Evolutionary conservation across 2,329 filamentous ascomycete genomes (phyloP).

Genomic region (Grosmannia clavigera): DNA sequence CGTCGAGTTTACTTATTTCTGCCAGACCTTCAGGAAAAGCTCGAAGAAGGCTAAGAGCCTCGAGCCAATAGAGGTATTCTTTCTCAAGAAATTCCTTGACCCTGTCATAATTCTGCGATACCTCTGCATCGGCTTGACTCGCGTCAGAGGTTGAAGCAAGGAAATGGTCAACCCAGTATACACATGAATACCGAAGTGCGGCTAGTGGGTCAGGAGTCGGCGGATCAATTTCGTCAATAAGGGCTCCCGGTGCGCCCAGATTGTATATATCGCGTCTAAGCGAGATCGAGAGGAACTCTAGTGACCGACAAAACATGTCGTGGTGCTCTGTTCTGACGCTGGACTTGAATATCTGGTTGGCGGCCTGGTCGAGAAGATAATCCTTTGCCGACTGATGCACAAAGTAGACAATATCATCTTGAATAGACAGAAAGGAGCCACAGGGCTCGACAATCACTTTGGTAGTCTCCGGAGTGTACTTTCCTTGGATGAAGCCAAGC

Average conservation of each 20-base stretch:
- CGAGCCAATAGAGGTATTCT: conserved; percentile 30
- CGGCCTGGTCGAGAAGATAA: conserved; percentile 16
- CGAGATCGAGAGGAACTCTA: conserved; percentile 17
- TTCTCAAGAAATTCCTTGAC: conserved; percentile 21
- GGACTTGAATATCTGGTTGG: conserved; percentile 18
- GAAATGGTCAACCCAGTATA: conserved; percentile 24
- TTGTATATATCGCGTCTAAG: conserved; percentile 25
- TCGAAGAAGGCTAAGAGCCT: conserved; percentile 25
- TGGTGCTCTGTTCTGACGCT: conserved; percentile 17
- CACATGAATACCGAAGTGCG: conserved; percentile 19
- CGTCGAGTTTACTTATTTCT: conserved; percentile 13
- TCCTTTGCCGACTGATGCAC: conserved; percentile 14
- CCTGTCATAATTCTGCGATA: not conserved
- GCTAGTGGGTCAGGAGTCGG: conserved; percentile 17
- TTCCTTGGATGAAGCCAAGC: not conserved
- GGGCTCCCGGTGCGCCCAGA: conserved; percentile 14
- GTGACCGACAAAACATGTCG: conserved; percentile 21
- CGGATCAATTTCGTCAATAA: conserved; percentile 12
- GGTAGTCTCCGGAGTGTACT: not conserved
- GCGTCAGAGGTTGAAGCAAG: not conserved
- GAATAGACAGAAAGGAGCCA: conserved; percentile 27
- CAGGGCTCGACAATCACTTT: conserved; percentile 20
- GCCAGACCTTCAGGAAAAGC: conserved; percentile 15
- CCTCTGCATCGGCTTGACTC: conserved; percentile 15
- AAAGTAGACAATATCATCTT: conserved; percentile 19